Conservation (phyloP, 129 eudicot genomes). For the Chrysanthemum lavandulifolium region DNA sequence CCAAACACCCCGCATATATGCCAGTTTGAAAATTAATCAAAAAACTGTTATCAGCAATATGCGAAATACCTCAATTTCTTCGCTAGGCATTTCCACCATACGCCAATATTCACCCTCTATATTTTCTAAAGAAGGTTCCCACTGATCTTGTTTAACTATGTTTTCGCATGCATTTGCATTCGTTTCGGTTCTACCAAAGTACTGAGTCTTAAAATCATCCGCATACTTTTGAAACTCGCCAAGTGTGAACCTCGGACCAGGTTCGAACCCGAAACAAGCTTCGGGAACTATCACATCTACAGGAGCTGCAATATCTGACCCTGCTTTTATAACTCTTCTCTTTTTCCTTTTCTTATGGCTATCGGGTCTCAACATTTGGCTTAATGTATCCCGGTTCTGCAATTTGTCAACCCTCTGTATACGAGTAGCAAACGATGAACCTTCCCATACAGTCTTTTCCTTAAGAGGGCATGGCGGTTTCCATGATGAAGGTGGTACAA, state of each 20-base stretch:
- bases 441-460: slow-evolving; percentile 67
- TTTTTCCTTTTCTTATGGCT: slow-evolving; percentile 66
- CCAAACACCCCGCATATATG: too few species aligned
- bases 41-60: neutral
- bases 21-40: neutral
- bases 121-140: slow-evolving; percentile 70
- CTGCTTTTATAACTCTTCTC: slow-evolving; percentile 65
- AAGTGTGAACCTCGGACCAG: slow-evolving; percentile 92
- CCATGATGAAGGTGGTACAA: slow-evolving; percentile 98
- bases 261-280: slow-evolving; percentile 84
- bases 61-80: slow-evolving; percentile 82
- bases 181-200: slow-evolving; percentile 46
- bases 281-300: slow-evolving; percentile 43
- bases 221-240: slow-evolving; percentile 79
- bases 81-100: slow-evolving; percentile 83
- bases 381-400: slow-evolving; percentile 73
- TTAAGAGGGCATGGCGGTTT: slow-evolving; percentile 84
- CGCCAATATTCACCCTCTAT: slow-evolving; percentile 99
- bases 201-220: slow-evolving; percentile 77
- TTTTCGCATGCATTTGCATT: slow-evolving; percentile 29
- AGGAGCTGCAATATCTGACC: slow-evolving; percentile 38
- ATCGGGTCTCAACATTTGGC: slow-evolving; percentile 42
- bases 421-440: slow-evolving; percentile 70
- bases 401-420: slow-evolving; percentile 90
- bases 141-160: slow-evolving; percentile 30